A percentile compares a stretch with the other conserved stretches of the same genome.
Evolutionary conservation across 2,329 filamentous ascomycete genomes (phyloP).

Genomic region (Purpureocillium takamizusanense): DNA sequence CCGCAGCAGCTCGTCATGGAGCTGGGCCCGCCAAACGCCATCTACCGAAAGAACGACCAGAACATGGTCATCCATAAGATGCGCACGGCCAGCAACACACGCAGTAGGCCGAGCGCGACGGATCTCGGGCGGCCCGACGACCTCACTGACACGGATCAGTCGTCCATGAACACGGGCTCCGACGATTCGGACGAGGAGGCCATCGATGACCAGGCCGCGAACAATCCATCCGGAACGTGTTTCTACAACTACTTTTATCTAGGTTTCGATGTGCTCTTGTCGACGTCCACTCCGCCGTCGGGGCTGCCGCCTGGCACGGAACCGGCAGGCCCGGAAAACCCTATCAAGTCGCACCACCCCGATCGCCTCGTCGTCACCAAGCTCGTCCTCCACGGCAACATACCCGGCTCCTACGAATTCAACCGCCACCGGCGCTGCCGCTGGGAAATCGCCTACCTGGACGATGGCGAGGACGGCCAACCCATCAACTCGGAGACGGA

Average conservation of each 20-base stretch:
- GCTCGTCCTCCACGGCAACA: conserved; percentile 86
- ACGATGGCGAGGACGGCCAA: conserved; percentile 31
- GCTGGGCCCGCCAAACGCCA: conserved; percentile 85
- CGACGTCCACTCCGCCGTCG: conserved; percentile 59
- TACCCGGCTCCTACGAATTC: conserved; percentile 93
- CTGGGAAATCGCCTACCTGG: conserved; percentile 65
- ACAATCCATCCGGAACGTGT: conserved; percentile 58
- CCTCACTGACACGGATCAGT: conserved; percentile 64
- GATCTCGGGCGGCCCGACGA: conserved; percentile 44
- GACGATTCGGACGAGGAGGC: conserved; percentile 56
- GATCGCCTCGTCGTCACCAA: conserved; percentile 80
- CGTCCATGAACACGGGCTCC: conserved; percentile 60
- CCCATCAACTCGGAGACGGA: conserved; percentile 65
- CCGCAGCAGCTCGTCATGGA: conserved; percentile 87
- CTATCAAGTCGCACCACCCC: conserved; percentile 32
- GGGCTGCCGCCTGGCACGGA: conserved; percentile 41
- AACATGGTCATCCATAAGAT: conserved; percentile 77
- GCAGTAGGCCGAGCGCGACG: conserved; percentile 32
- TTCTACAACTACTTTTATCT: conserved; percentile 98
- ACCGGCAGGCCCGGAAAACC: conserved; percentile 11
- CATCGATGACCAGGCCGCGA: conserved; percentile 44
- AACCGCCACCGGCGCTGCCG: conserved; percentile 85
- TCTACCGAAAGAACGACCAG: conserved; percentile 85
- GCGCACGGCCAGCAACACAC: conserved; percentile 42
- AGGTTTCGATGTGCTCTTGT: conserved; percentile 90